Evolutionary conservation across 805 yeast genomes (phyloP).

Genomic region (Zygoascus tannicola): DNA sequence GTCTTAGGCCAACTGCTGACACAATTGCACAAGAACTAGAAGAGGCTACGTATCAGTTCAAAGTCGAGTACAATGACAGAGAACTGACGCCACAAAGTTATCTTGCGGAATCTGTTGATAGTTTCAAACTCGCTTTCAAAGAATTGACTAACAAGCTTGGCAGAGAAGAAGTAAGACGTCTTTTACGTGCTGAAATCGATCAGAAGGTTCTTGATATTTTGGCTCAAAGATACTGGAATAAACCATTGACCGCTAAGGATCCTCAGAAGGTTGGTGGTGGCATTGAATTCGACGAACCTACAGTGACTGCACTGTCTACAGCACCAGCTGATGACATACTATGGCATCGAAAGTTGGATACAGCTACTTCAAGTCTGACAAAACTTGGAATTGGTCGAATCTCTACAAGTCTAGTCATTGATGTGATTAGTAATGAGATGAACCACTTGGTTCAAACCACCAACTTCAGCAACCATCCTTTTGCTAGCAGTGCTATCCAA

Average conservation of each 20-base stretch:
- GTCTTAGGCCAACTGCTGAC: slow-evolving; percentile 77
- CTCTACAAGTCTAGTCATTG: slow-evolving; percentile 74
- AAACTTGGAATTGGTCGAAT: slow-evolving; percentile 90
- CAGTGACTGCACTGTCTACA: slow-evolving; percentile 46
- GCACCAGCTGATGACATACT: slow-evolving; percentile 59
- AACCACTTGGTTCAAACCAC: slow-evolving; percentile 64
- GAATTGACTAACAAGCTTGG: slow-evolving; percentile 79
- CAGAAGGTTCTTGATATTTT: slow-evolving; percentile 79
- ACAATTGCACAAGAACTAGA: slow-evolving; percentile 86
- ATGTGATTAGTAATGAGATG: slow-evolving; percentile 69
- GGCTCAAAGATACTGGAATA: slow-evolving; percentile 90
- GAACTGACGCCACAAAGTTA: slow-evolving; percentile 90
- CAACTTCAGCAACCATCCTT: slow-evolving; percentile 74
- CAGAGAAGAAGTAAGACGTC: slow-evolving; percentile 66
- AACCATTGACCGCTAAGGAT: slow-evolving; percentile 30
- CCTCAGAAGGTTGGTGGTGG: neutral
- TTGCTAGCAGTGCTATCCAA: slow-evolving; percentile 68
- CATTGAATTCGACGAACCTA: slow-evolving; percentile 32
- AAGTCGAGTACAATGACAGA: slow-evolving; percentile 94
- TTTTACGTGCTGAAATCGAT: slow-evolving; percentile 76
- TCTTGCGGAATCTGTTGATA: slow-evolving; percentile 82
- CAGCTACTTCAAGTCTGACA: slow-evolving; percentile 74
- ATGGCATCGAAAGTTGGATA: slow-evolving; percentile 83
- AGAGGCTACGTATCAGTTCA: slow-evolving; percentile 84
- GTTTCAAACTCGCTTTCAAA: slow-evolving; percentile 75